Evolutionary conservation across 2,329 filamentous ascomycete species (phyloP).

Genomic region (Apiospora malaysiana): DNA sequence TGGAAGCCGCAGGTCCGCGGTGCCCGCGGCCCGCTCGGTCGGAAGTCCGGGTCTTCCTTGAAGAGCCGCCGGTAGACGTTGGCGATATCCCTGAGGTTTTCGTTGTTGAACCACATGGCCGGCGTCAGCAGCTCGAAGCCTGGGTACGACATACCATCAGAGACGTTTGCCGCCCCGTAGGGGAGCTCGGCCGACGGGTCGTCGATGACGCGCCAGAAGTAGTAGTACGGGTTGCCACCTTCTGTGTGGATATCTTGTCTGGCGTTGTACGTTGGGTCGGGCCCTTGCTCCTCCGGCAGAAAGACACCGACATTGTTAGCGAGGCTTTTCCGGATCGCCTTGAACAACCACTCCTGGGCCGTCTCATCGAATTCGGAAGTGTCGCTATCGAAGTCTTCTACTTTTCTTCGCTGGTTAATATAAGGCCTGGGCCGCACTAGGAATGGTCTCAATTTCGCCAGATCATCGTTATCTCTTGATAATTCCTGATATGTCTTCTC

Average conservation of each 20-base stretch:
- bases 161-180: not conserved
- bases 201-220: not conserved
- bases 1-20: not conserved
- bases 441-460: not conserved
- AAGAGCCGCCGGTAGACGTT: not conserved
- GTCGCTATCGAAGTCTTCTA: not conserved
- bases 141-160: not conserved
- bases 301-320: not conserved
- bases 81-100: not conserved
- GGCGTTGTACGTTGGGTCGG: not conserved
- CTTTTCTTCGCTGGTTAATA: not conserved
- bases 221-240: not conserved
- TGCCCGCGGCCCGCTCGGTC: not conserved
- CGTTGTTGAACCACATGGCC: not conserved
- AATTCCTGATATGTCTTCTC: too few species aligned
- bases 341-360: not conserved
- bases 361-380: not conserved
- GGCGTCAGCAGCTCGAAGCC: conserved; percentile 2
- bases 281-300: not conserved
- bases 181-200: not conserved
- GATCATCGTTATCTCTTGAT: too few species aligned
- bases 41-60: not conserved
- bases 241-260: not conserved
- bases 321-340: not conserved
- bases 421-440: not conserved